Conservation (phyloP, 768 basidiomycete species). For the Flagelloscypha sp. region DNA sequence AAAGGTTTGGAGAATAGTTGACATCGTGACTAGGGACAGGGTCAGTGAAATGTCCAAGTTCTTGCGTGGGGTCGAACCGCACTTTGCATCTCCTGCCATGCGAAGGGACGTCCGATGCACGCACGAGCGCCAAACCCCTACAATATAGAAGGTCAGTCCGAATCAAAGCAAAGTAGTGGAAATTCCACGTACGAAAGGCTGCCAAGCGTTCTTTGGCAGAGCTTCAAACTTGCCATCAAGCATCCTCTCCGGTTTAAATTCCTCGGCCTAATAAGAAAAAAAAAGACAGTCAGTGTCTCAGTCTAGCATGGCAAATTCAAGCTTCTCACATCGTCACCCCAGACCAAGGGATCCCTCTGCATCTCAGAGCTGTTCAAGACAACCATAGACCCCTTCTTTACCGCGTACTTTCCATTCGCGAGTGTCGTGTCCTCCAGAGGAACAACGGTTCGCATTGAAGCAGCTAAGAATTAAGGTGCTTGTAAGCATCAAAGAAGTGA, state of each 20-base stretch:
- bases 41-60: too few species aligned
- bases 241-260: conserved; percentile 42
- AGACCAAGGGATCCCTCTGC: conserved; percentile 35
- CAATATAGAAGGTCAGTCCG: conserved; percentile 18
- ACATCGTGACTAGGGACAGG: conserved; percentile 30
- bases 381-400: conserved; percentile 23
- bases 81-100: conserved; percentile 43
- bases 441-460: conserved; percentile 24
- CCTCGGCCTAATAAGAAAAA: conserved; percentile 26
- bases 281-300: too few species aligned
- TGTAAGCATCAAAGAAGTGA: too few species aligned
- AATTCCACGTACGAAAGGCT: conserved; percentile 20
- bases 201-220: conserved; percentile 36
- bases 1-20: conserved; percentile 36
- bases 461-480: conserved; percentile 34
- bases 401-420: conserved; percentile 30
- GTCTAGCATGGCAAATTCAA: conserved; percentile 7
- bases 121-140: conserved; percentile 15
- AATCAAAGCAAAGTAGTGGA: conserved; percentile 1
- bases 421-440: conserved; percentile 29
- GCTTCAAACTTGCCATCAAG: conserved; percentile 41
- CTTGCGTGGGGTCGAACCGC: too few species aligned
- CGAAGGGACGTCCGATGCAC: conserved; percentile 34
- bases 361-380: conserved; percentile 20
- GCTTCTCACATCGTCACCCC: conserved; percentile 42